Evolutionary conservation across 768 basidiomycete genomes (phyloP), one percentile per base, ranked within the genome.

Genomic region (Scleroderma citrinum): DNA sequence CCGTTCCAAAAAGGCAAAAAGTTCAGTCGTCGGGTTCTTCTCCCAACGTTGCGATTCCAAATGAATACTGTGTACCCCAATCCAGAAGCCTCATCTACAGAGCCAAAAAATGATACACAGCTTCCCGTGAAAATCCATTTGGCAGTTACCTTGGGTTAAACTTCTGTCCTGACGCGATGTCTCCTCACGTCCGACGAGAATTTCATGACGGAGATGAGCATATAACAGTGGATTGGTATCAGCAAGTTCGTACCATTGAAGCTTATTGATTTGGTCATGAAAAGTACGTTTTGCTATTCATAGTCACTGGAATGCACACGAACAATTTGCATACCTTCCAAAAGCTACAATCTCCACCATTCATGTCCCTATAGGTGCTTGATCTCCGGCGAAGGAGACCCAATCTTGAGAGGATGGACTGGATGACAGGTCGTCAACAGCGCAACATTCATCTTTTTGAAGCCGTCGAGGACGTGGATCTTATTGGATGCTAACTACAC

Each of bases 131-230:
- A 60, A 85, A 85, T 54, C 78, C 78, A 0, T 84, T 85, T 0
- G 71, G 76, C 21, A 87, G 87, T 35, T 69, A 75, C 10, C 81
- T 91, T 95, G 0, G 95, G 96, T 8, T 95, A 99, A 60, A 81
- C 87, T 2, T 96, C 93, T 12, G 79, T 91, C 36, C 67, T 98
- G 49, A 95, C 86, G 11, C 67, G 76, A 1, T 84, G 87, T 64
- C 59, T 85, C 38, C 77, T 95, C 47, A 77, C 83, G 0, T 62
- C 66, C 0, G 83, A 89, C 59, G 81, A 84, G 56, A 76, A 75
- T 46, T 83, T 76, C 60, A 83, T 99, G 96, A 98, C 61, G 72
- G 96, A 39, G 96, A 99, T 60, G 96, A 98, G 63, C 96, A 98
- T 61, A 86, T 99, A 45, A 76, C 95, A 47, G 78, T 95, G 14